These are phyloP conservation scores for Tuber borchii DNA, from an alignment of 495 filamentous ascomycete species.

Conservation along the genomic window DNA sequence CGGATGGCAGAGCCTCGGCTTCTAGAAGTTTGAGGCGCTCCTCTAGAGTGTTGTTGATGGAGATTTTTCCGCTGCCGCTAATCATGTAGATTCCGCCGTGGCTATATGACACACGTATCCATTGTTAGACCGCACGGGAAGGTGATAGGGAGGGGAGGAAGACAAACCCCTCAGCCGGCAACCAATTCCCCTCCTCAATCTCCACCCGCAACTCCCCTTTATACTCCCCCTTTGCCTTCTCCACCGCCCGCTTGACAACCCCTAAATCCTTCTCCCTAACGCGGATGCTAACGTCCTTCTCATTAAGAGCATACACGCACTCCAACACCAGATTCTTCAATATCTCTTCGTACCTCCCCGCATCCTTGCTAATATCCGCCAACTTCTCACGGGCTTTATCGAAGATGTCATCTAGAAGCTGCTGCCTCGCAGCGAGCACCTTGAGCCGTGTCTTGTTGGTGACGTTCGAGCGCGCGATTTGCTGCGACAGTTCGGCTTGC, in stretches of 20 bases:
- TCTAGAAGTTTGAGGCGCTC: conserved; percentile 79
- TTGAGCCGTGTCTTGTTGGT: conserved; percentile 90
- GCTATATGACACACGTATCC: conserved; percentile 46
- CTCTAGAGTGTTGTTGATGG: conserved; percentile 97
- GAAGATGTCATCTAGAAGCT: conserved; percentile 87
- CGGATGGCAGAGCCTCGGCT: conserved; percentile 72
- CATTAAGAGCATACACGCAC: conserved; percentile 78
- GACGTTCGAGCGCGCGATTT: conserved; percentile 89
- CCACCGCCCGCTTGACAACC: conserved; percentile 65
- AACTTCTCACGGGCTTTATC: conserved; percentile 66
- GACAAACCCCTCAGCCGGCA: conserved; percentile 80
- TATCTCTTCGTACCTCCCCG: conserved; percentile 63
- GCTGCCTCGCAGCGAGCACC: conserved; percentile 77
- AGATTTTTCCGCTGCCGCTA: conserved; percentile 83
- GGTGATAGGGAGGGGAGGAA: conserved; percentile 2
- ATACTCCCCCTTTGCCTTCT: conserved; percentile 68
- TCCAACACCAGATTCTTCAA: conserved; percentile 79
- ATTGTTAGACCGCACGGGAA: conserved; percentile 16
- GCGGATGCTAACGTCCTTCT: conserved; percentile 64
- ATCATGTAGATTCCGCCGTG: conserved; percentile 76
- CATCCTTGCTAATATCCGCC: conserved; percentile 57
- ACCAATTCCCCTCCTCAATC: conserved; percentile 70
- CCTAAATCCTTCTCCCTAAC: conserved; percentile 73
- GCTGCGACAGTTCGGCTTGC: conserved; percentile 90
- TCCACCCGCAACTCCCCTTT: conserved; percentile 61